Percentiles rank a stretch among this genome's conserved stretches.
Evolutionary conservation across 73 alveolate species (phyloP).

Genomic region (Paramecium pentaurelia): DNA sequence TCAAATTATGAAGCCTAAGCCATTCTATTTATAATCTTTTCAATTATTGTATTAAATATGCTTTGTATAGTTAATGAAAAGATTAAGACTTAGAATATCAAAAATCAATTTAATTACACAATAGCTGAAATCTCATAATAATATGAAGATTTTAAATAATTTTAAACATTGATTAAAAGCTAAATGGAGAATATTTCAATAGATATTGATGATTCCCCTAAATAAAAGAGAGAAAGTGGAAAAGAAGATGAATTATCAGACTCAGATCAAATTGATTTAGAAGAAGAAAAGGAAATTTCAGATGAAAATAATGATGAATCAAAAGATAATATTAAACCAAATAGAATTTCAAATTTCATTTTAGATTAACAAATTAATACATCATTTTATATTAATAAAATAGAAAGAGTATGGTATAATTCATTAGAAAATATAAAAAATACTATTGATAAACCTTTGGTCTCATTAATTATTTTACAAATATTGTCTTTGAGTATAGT

Average conservation of each 20-base stretch:
- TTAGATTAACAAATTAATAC: background rate
- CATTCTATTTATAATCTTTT: background rate
- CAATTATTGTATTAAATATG: background rate
- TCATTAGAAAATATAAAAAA: background rate
- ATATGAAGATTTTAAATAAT: background rate
- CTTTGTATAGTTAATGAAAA: background rate
- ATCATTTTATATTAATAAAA: background rate
- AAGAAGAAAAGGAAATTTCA: background rate
- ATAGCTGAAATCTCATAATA: background rate
- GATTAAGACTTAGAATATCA: background rate
- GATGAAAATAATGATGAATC: background rate
- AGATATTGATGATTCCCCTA: background rate
- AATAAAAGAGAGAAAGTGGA: background rate
- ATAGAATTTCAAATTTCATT: background rate
- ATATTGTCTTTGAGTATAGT: background rate
- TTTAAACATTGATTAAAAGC: background rate
- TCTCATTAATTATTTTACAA: background rate
- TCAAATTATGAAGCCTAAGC: background rate
- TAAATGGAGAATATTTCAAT: background rate
- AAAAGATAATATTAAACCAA: background rate
- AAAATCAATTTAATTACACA: background rate
- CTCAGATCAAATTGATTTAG: background rate
- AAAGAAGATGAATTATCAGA: background rate
- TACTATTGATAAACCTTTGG: background rate
- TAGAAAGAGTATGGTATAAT: background rate